Evolutionary conservation across 352 stramenopile species (phyloP).

Genomic region (Pythium chondricola): DNA sequence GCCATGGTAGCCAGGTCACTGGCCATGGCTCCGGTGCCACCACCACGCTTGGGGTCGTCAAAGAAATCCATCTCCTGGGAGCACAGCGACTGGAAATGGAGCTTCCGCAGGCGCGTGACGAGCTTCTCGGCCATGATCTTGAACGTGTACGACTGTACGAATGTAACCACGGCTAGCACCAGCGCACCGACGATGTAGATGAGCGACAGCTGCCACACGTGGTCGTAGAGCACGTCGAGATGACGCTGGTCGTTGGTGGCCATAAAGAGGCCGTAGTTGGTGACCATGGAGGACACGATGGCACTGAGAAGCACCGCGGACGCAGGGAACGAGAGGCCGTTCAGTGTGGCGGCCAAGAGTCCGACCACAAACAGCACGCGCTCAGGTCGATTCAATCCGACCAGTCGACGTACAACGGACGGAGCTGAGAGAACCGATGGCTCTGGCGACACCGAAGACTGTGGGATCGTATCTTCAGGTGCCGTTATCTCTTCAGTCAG

Average conservation of each 20-base stretch:
- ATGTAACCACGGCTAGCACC: slow-evolving; percentile 26
- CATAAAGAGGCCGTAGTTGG: slow-evolving; percentile 35
- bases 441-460: not conserved
- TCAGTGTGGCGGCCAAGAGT: slow-evolving; percentile 11
- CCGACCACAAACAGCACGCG: slow-evolving; percentile 5
- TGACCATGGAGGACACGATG: slow-evolving; percentile 41
- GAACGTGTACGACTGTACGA: slow-evolving; percentile 37
- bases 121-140: slow-evolving; percentile 49
- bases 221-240: slow-evolving; percentile 30
- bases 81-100: slow-evolving; percentile 36
- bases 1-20: slow-evolving; percentile 47
- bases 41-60: slow-evolving; percentile 46
- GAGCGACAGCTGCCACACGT: slow-evolving; percentile 21
- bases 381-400: slow-evolving; percentile 4
- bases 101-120: slow-evolving; percentile 32
- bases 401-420: slow-evolving; percentile 3
- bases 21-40: slow-evolving; percentile 39
- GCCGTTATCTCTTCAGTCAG: not conserved
- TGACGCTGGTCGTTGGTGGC: slow-evolving; percentile 13
- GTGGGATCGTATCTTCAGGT: not conserved
- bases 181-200: slow-evolving; percentile 28
- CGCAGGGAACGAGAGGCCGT: slow-evolving; percentile 26
- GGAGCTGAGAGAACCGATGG: not conserved
- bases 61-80: slow-evolving; percentile 62
- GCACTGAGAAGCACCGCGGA: slow-evolving; percentile 33